phyloP scores from a whole-genome alignment of 2,329 filamentous ascomycete species.

The Aspergillus brunneoviolaceus region DNA sequence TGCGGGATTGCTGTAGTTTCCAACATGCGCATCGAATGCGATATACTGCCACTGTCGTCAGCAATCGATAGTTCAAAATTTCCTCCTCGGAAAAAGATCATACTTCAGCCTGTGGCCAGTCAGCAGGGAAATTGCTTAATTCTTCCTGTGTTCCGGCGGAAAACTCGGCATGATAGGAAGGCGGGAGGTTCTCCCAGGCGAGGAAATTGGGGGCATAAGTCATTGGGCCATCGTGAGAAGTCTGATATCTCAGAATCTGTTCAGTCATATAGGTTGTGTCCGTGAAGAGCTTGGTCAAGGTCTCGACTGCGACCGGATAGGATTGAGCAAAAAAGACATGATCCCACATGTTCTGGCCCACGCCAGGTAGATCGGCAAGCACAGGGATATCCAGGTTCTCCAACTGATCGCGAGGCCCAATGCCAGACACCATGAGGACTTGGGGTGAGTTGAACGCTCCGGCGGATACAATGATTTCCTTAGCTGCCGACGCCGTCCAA shows the following conservation, averaged over 20 bases:
- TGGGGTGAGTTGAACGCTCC: constrained; percentile 52
- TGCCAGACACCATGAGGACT: constrained; percentile 51
- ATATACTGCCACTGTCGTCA: constrained; percentile 19
- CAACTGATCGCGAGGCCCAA: constrained; percentile 41
- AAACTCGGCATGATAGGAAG: constrained; percentile 19
- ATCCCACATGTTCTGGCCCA: constrained; percentile 41
- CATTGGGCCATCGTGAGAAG: constrained; percentile 23
- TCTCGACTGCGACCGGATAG: constrained; percentile 28
- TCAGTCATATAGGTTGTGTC: constrained; percentile 16
- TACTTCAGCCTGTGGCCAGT: constrained; percentile 41
- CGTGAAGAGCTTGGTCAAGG: constrained; percentile 22
- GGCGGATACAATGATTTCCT: constrained; percentile 52
- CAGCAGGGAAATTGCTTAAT: constrained; percentile 27
- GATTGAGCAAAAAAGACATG: constrained; percentile 31
- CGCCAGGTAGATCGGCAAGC: constrained; percentile 31
- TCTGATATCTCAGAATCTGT: constrained; percentile 9
- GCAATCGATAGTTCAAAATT: background rate
- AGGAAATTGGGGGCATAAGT: constrained; percentile 27
- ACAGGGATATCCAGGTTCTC: constrained; percentile 27
- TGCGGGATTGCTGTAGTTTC: constrained; percentile 12
- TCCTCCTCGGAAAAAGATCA: background rate
- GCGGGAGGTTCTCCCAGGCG: constrained; percentile 37
- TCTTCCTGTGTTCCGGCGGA: constrained; percentile 15
- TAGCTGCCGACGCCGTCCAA: constrained; percentile 35
- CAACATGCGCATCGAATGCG: constrained; percentile 17